A percentile compares a stretch with the other conserved stretches of the same genome.
phyloP scores from a whole-genome alignment of 805 yeast species.

The Sugiyamaella floridensis region DNA sequence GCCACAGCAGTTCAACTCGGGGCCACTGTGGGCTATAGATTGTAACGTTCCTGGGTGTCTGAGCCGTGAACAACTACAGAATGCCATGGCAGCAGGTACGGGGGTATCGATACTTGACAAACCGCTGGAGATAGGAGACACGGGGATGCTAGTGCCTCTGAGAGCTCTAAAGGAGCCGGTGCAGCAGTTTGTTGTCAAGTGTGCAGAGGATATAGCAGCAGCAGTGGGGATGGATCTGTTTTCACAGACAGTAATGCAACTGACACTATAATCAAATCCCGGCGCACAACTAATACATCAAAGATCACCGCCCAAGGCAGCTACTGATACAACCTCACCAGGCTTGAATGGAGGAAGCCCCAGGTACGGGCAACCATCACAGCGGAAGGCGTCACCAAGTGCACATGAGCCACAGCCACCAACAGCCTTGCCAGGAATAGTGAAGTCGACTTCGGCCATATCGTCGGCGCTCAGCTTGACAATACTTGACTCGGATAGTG shows the following conservation, averaged over 20 bases:
- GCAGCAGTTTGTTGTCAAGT: background rate
- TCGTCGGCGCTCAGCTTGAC: conserved; percentile 60
- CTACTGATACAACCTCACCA: conserved; percentile 80
- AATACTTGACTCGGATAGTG: conserved; percentile 37
- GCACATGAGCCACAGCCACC: conserved; percentile 98
- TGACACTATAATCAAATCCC: background rate
- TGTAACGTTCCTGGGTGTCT: no score
- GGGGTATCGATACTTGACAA: no score
- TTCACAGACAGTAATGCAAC: background rate
- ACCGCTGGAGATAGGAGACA: background rate
- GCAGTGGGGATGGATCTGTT: conserved; percentile 2
- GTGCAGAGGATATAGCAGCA: background rate
- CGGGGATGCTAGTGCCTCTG: background rate
- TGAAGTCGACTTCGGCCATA: conserved; percentile 85
- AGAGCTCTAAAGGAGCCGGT: background rate
- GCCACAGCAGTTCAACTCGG: no score
- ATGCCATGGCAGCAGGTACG: no score
- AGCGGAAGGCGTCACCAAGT: conserved; percentile 95
- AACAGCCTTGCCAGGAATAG: conserved; percentile 84
- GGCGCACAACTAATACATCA: conserved; percentile 32
- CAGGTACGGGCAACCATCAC: conserved; percentile 95
- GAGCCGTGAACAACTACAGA: no score
- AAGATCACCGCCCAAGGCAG: conserved; percentile 59
- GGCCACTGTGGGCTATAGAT: no score
- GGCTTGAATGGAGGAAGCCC: conserved; percentile 98